phyloP scores from a whole-genome alignment of 208 protist species.

The Tritrichomonas musculus region DNA sequence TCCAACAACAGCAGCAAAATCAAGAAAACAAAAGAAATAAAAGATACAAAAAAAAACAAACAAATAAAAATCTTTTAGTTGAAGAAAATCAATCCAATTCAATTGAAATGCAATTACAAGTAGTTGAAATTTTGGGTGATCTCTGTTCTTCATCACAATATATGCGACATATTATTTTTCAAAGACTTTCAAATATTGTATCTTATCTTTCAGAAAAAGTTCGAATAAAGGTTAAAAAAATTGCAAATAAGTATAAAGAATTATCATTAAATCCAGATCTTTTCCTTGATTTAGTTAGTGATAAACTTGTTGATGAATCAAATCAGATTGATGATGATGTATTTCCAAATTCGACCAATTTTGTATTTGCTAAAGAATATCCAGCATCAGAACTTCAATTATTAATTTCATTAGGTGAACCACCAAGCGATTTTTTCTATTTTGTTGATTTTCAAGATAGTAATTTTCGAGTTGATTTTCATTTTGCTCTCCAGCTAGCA shows the following conservation, averaged over 20 bases:
- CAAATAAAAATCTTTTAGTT: too few species aligned
- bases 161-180: background rate
- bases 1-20: too few species aligned
- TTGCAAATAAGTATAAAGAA: background rate
- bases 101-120: too few species aligned
- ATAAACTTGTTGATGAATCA: too few species aligned
- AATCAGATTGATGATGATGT: too few species aligned
- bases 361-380: background rate
- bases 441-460: background rate
- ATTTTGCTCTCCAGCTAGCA: background rate
- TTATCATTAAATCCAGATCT: background rate
- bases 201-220: background rate
- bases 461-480: background rate
- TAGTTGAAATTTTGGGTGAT: background rate
- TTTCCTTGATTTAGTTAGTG: background rate
- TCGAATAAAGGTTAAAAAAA: background rate
- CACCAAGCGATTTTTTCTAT: background rate
- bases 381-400: background rate
- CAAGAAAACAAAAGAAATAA: too few species aligned
- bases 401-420: background rate
- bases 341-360: too few species aligned
- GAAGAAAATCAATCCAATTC: too few species aligned
- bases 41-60: too few species aligned
- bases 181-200: background rate
- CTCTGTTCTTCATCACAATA: background rate